Evolutionary conservation across 345 rosid species (phyloP).

Genomic region (Schrenkiella parvula): DNA sequence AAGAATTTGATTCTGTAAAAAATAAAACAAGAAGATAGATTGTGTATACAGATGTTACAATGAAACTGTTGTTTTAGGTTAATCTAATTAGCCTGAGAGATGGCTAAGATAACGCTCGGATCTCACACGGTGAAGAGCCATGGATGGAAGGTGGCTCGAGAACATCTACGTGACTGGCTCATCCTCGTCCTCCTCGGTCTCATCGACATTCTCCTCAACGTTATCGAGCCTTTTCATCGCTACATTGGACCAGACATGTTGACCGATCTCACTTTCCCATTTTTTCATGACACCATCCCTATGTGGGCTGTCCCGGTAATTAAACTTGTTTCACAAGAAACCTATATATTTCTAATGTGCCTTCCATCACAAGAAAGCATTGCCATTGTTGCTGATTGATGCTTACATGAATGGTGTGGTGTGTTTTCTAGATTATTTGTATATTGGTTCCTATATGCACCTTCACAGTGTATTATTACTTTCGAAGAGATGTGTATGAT

Average conservation of each 20-base stretch:
- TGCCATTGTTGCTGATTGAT: neutral
- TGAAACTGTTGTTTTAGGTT: neutral
- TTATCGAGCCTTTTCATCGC: constrained; percentile 63
- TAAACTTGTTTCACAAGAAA: neutral
- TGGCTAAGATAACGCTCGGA: constrained; percentile 43
- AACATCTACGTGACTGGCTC: constrained; percentile 51
- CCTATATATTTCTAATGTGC: no score
- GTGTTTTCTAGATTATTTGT: constrained; percentile 40
- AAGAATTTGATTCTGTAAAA: neutral
- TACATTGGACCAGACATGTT: constrained; percentile 57
- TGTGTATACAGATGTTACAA: neutral
- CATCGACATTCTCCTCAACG: constrained; percentile 41
- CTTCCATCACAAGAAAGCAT: constrained; percentile 4
- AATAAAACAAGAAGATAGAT: neutral
- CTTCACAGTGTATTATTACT: constrained; percentile 39
- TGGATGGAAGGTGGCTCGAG: constrained; percentile 44
- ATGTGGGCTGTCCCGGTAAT: constrained; percentile 53
- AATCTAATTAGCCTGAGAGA: constrained; percentile 8
- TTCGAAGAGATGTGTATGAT: constrained; percentile 53
- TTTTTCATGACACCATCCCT: constrained; percentile 50
- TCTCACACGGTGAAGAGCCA: constrained; percentile 46
- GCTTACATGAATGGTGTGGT: neutral
- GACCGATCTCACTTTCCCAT: constrained; percentile 55
- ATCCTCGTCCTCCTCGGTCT: constrained; percentile 43
- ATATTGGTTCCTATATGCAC: constrained; percentile 40